Evolutionary conservation across 106 monocot species (phyloP).

Genomic region (Dendrobium catenatum): DNA sequence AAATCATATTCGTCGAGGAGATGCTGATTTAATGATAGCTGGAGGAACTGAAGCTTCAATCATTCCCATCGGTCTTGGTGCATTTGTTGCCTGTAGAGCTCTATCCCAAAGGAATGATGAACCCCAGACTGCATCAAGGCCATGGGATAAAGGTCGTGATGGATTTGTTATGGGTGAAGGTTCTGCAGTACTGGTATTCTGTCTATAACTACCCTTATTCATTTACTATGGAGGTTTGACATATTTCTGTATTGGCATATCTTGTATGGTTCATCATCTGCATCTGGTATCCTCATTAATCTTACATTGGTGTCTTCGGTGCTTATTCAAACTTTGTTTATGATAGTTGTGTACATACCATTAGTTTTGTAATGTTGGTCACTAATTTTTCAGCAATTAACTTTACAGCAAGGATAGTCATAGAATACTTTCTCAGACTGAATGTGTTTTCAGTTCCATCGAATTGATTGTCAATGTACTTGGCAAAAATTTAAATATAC

Average conservation of each 20-base stretch:
- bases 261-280: not conserved
- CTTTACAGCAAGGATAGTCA: too few species aligned
- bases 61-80: constrained; percentile 95
- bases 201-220: not conserved
- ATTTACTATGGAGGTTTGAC: not conserved
- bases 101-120: constrained; percentile 96
- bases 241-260: not conserved
- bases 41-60: constrained; percentile 99
- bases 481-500: not conserved
- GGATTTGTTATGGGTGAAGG: constrained; percentile 99
- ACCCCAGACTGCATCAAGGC: constrained; percentile 90
- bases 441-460: too few species aligned
- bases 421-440: too few species aligned
- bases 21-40: constrained; percentile 94
- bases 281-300: too few species aligned
- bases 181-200: constrained; percentile 79
- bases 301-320: too few species aligned
- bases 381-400: too few species aligned
- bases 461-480: not conserved
- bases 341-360: too few species aligned
- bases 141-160: constrained; percentile 95
- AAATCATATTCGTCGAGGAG: constrained; percentile 89
- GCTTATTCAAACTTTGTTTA: too few species aligned
- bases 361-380: too few species aligned
- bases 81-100: constrained; percentile 96